A percentile compares a stretch with the other conserved stretches of the same genome.
Evolutionary conservation across 208 protist genomes (phyloP).

Genomic region (Crithidia brevicula): DNA sequence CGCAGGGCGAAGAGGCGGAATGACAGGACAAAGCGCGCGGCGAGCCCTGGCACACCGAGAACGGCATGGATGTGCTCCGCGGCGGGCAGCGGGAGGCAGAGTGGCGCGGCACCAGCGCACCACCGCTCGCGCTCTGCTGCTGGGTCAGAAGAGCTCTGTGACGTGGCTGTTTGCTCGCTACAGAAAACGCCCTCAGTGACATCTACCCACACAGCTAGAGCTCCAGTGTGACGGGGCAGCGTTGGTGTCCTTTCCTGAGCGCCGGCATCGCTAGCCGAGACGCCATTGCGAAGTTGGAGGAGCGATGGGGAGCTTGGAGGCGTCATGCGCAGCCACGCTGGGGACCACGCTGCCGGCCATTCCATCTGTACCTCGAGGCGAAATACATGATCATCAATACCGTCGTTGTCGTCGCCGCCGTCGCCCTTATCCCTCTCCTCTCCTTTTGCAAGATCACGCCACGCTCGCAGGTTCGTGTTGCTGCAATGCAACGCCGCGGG

Average conservation of each 20-base stretch:
- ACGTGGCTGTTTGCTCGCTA: neutral
- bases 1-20: conserved; percentile 11
- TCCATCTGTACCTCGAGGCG: conserved; percentile 21
- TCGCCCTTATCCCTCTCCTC: too few species aligned
- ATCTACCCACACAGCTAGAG: conserved; percentile 13
- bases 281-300: too few species aligned
- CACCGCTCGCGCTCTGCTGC: neutral
- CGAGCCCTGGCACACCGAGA: conserved; percentile 17
- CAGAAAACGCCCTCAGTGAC: neutral
- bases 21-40: conserved; percentile 10
- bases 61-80: conserved; percentile 13
- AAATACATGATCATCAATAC: neutral
- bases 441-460: neutral
- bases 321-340: conserved; percentile 4
- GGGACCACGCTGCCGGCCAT: conserved; percentile 24
- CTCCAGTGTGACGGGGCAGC: neutral
- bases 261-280: too few species aligned
- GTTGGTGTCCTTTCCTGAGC: too few species aligned
- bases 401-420: neutral
- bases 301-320: neutral
- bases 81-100: conserved; percentile 28
- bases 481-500: conserved; percentile 10
- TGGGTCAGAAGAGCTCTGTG: neutral
- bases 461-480: conserved; percentile 2
- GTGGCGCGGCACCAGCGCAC: neutral